phyloP scores from a whole-genome alignment of 106 monocot genomes.

The Dendrobium chrysotoxum region DNA sequence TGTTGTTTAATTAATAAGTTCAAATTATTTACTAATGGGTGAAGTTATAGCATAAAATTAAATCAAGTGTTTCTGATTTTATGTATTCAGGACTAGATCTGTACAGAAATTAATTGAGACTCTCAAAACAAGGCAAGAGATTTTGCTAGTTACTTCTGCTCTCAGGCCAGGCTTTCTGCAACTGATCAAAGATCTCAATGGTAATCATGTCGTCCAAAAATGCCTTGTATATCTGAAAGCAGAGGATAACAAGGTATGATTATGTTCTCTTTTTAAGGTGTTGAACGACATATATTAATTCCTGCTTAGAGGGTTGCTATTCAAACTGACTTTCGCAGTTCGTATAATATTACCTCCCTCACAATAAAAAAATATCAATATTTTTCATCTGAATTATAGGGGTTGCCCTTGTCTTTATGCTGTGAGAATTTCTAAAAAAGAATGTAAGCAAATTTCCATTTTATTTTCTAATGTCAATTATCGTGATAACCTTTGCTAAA shows the following conservation, averaged over 20 bases:
- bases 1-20: too few relatives aligned
- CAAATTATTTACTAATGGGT: too few relatives aligned
- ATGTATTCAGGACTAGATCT: conserved; percentile 21
- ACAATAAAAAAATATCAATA: not conserved
- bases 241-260: conserved; percentile 31
- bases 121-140: conserved; percentile 22
- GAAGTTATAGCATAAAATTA: too few relatives aligned
- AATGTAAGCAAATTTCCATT: too few relatives aligned
- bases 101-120: conserved; percentile 37
- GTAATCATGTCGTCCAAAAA: conserved; percentile 31
- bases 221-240: conserved; percentile 22
- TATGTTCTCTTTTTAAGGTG: not conserved
- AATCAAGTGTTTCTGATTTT: not conserved
- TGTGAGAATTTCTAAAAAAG: too few relatives aligned
- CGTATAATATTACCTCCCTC: not conserved
- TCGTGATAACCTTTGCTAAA: too few relatives aligned
- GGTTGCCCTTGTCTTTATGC: too few relatives aligned
- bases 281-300: not conserved
- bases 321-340: not conserved
- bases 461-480: too few relatives aligned
- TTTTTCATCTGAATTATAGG: too few relatives aligned
- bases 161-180: conserved; percentile 20
- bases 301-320: not conserved
- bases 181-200: conserved; percentile 31
- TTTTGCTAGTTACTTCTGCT: conserved; percentile 22